Conservation (phyloP, 768 basidiomycete genomes). For the Mycena leptocephala region DNA sequence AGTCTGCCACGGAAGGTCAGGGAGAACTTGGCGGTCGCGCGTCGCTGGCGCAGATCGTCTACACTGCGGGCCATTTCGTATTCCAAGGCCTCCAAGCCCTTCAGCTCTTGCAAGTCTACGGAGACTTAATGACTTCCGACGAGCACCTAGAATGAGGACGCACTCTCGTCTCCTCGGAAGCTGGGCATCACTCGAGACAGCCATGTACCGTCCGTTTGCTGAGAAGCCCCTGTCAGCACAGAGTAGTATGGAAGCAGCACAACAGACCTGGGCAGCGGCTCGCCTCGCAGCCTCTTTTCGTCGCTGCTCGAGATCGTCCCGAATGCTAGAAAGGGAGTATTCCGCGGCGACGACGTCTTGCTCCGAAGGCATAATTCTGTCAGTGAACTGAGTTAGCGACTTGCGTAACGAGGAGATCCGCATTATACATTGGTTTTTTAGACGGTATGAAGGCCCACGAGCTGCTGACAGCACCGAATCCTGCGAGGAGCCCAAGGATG, state of each 20-base stretch:
- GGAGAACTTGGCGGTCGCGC: constrained; percentile 65
- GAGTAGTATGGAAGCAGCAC: not conserved
- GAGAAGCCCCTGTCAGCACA: not conserved
- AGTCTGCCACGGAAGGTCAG: constrained; percentile 71
- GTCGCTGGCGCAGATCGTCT: constrained; percentile 64
- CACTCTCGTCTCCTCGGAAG: constrained; percentile 64
- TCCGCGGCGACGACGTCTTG: constrained; percentile 70
- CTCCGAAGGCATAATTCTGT: constrained; percentile 61
- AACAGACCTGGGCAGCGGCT: constrained; percentile 39
- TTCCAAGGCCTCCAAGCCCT: constrained; percentile 78
- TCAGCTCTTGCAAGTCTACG: constrained; percentile 70
- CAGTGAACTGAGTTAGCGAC: not conserved
- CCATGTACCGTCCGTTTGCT: constrained; percentile 58
- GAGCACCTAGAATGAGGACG: constrained; percentile 35
- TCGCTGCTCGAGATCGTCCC: constrained; percentile 68
- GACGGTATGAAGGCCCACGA: constrained; percentile 74
- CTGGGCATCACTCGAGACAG: constrained; percentile 65
- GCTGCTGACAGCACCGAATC: constrained; percentile 82
- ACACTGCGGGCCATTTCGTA: constrained; percentile 77
- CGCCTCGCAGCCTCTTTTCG: constrained; percentile 51
- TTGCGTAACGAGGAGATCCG: not conserved
- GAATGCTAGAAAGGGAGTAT: constrained; percentile 71
- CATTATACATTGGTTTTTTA: constrained; percentile 42
- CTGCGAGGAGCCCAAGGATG: constrained; percentile 86
- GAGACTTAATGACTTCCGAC: not conserved